These are phyloP conservation scores for Neofusicoccum ribis DNA, from an alignment of 2,329 filamentous ascomycete genomes.

Conservation along the genomic window DNA sequence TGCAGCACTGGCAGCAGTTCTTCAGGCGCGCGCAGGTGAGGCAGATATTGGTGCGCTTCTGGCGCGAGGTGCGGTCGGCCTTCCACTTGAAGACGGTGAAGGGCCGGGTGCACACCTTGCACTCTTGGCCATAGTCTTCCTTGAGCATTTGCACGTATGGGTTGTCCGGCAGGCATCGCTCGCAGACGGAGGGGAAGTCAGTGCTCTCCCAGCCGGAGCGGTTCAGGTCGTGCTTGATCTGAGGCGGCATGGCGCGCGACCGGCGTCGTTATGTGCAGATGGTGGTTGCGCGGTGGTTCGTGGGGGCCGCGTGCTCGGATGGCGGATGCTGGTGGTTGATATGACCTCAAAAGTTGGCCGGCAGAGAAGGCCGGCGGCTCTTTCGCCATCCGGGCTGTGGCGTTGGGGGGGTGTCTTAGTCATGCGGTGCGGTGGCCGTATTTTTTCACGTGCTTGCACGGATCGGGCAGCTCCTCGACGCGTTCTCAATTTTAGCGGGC, in stretches of 20 bases:
- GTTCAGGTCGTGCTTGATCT: conserved; percentile 96
- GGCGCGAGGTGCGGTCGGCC: conserved; percentile 83
- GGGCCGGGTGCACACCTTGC: conserved; percentile 85
- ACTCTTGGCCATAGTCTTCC: conserved; percentile 88
- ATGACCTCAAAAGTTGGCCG: conserved; percentile 10
- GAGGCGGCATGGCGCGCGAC: conserved; percentile 66
- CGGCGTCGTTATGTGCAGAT: background rate
- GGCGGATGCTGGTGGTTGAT: conserved; percentile 9
- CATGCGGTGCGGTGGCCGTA: background rate
- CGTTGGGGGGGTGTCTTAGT: background rate
- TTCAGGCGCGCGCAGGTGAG: conserved; percentile 95
- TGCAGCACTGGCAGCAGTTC: conserved; percentile 98
- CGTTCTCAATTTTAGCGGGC: background rate
- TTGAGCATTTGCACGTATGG: conserved; percentile 99
- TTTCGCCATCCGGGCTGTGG: conserved; percentile 8
- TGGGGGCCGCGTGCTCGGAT: conserved; percentile 5
- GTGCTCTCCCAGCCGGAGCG: conserved; percentile 94
- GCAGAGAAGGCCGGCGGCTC: conserved; percentile 8
- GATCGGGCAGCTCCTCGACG: background rate
- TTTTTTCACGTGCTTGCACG: background rate
- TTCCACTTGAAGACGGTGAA: conserved; percentile 98
- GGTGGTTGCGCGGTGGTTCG: background rate
- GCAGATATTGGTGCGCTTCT: conserved; percentile 93
- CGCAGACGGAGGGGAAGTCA: conserved; percentile 84
- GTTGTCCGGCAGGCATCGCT: conserved; percentile 92